Evolutionary conservation across 177 flowering plant species (phyloP).

Genomic region (Vitis hybrid): DNA sequence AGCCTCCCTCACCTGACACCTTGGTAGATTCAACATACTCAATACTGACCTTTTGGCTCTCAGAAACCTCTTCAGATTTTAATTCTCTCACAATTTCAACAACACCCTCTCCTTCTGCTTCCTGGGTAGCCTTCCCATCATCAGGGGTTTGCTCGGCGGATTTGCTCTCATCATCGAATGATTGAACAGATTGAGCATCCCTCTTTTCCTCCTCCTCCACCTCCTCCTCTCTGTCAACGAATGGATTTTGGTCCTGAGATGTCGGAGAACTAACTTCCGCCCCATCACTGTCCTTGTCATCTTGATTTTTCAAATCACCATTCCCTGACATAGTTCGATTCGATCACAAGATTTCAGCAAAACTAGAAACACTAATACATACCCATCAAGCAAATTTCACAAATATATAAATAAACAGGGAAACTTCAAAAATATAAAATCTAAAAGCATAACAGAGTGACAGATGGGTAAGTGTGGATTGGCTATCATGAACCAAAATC

Average conservation of each 20-base stretch:
- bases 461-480: background rate
- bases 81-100: constrained; percentile 21
- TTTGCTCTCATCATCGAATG: constrained; percentile 11
- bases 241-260: constrained; percentile 22
- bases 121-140: constrained; percentile 1
- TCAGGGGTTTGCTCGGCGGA: constrained; percentile 4
- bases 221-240: constrained; percentile 15
- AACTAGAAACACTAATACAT: background rate
- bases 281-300: constrained; percentile 39
- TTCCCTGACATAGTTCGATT: constrained; percentile 31
- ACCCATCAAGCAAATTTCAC: constrained; percentile 13
- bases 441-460: background rate
- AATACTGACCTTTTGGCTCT: background rate
- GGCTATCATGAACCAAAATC: background rate
- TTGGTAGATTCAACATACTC: constrained; percentile 12
- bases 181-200: constrained; percentile 16
- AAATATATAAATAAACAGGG: background rate
- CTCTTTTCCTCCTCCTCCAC: constrained; percentile 20
- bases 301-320: constrained; percentile 32
- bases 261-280: constrained; percentile 34
- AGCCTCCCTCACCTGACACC: constrained; percentile 4
- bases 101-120: constrained; percentile 1
- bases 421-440: background rate
- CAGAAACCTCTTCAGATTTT: constrained; percentile 13
- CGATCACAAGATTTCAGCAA: constrained; percentile 10